Evolutionary conservation across 805 yeast species (phyloP).

Genomic region (Kazachstania martiniae): DNA sequence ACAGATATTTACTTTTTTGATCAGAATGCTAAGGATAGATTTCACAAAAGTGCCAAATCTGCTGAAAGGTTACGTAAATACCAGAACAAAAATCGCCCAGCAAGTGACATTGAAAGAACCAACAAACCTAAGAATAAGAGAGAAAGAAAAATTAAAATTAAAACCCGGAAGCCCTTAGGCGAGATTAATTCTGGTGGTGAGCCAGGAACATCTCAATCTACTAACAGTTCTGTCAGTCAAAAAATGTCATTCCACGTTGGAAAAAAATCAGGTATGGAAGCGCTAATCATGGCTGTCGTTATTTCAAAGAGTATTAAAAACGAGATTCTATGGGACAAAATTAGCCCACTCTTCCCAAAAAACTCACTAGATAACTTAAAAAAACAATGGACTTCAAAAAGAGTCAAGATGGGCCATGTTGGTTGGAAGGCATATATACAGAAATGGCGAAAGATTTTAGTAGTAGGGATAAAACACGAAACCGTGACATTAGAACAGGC

Average conservation of each 20-base stretch:
- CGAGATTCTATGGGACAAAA: slow-evolving; percentile 56
- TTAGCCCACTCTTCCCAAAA: slow-evolving; percentile 38
- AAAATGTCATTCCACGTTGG: slow-evolving; percentile 16
- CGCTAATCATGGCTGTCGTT: slow-evolving; percentile 52
- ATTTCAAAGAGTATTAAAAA: slow-evolving; percentile 53
- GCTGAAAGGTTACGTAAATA: slow-evolving; percentile 24
- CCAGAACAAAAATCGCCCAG: slow-evolving; percentile 10
- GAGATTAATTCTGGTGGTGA: background rate
- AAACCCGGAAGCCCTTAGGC: background rate
- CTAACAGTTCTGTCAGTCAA: no score
- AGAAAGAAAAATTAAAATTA: slow-evolving; percentile 1
- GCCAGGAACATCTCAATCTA: background rate
- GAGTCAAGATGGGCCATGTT: slow-evolving; percentile 47
- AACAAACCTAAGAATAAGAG: slow-evolving; percentile 1
- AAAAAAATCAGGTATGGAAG: slow-evolving; percentile 38
- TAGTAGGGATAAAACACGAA: slow-evolving; percentile 48
- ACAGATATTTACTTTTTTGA: slow-evolving; percentile 28
- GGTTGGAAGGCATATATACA: slow-evolving; percentile 44
- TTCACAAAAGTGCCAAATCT: slow-evolving; percentile 22
- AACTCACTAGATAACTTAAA: slow-evolving; percentile 36
- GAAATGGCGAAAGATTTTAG: slow-evolving; percentile 57
- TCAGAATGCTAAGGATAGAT: slow-evolving; percentile 21
- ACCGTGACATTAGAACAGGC: slow-evolving; percentile 39
- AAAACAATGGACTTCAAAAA: slow-evolving; percentile 53
- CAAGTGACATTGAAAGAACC: background rate